Conservation (phyloP, 495 filamentous ascomycete species). For the Pyronema domesticum region DNA sequence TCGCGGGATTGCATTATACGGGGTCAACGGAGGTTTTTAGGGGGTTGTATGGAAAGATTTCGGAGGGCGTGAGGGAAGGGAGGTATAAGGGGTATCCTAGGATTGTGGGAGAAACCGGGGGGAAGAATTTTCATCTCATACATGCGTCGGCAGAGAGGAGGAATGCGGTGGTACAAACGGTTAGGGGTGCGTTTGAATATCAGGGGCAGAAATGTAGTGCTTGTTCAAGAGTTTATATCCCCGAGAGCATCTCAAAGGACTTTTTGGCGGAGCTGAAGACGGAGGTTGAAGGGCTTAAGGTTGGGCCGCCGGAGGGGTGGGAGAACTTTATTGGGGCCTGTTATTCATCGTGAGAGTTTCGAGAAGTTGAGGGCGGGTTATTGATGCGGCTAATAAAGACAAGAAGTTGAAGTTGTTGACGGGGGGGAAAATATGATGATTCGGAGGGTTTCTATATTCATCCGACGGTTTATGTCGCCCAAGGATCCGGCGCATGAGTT, state of each 20-base stretch:
- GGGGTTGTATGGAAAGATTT: conserved; percentile 52
- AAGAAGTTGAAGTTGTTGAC: conserved; percentile 41
- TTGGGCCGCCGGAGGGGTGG: conserved; percentile 49
- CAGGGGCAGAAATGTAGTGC: conserved; percentile 83
- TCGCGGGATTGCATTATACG: conserved; percentile 64
- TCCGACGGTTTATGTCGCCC: conserved; percentile 53
- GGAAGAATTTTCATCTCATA: conserved; percentile 83
- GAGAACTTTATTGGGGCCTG: conserved; percentile 59
- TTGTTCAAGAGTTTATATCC: conserved; percentile 58
- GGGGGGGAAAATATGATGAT: conserved; percentile 55
- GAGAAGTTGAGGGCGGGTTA: conserved; percentile 47
- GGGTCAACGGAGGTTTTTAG: conserved; percentile 71
- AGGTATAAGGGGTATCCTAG: conserved; percentile 59
- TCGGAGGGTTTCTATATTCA: conserved; percentile 51
- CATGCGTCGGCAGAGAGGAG: conserved; percentile 54
- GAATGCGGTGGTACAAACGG: conserved; percentile 63
- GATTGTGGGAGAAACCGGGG: conserved; percentile 71
- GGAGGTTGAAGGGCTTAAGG: conserved; percentile 46
- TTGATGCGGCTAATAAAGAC: conserved; percentile 52
- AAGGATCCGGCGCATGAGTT: conserved; percentile 44
- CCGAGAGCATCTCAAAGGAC: conserved; percentile 47
- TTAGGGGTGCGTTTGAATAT: conserved; percentile 77
- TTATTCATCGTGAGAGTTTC: conserved; percentile 57
- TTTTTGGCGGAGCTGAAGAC: conserved; percentile 44
- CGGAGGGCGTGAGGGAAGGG: conserved; percentile 46